Conservation (phyloP, 116 monocot species). For the Iris pallida region DNA sequence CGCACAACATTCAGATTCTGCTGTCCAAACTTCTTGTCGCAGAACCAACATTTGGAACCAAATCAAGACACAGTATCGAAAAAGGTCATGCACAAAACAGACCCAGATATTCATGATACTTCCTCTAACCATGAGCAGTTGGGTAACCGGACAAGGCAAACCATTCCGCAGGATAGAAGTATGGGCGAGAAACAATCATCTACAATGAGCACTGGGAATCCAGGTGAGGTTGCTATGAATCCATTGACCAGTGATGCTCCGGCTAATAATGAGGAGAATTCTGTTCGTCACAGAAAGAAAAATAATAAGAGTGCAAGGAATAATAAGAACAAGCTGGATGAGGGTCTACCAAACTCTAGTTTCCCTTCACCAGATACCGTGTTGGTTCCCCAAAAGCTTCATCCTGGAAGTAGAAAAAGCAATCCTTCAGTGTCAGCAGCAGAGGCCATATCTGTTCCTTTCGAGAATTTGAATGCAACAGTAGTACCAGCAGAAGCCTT, state of each 20-base stretch:
- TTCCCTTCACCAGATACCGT: slow-evolving; percentile 13
- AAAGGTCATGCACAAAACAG: neutral
- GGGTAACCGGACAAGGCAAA: slow-evolving; percentile 39
- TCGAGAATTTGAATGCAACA: slow-evolving; percentile 16
- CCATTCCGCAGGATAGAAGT: slow-evolving; percentile 21
- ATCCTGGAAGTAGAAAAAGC: slow-evolving; percentile 12
- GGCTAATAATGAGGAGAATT: slow-evolving; percentile 11
- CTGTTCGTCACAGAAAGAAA: slow-evolving; percentile 38
- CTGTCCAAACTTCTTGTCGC: slow-evolving; percentile 2
- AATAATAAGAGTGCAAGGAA: slow-evolving; percentile 28
- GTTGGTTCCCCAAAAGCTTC: slow-evolving; percentile 12
- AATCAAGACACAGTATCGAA: neutral
- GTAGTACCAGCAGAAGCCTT: neutral
- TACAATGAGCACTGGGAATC: slow-evolving; percentile 5
- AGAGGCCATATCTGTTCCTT: slow-evolving; percentile 13
- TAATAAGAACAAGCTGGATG: slow-evolving; percentile 38
- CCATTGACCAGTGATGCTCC: neutral
- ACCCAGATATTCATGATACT: slow-evolving; percentile 5
- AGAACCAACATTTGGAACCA: slow-evolving; percentile 5
- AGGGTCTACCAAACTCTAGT: slow-evolving; percentile 9
- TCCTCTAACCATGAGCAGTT: slow-evolving; percentile 34
- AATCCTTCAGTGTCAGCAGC: slow-evolving; percentile 1
- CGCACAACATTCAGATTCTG: slow-evolving; percentile 5
- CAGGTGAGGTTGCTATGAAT: neutral
- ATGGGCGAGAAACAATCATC: slow-evolving; percentile 18